A percentile compares a stretch with the other conserved stretches of the same genome.
Evolutionary conservation across 1,284 basidiomycete genomes (phyloP).

Genomic region (Pascua guehoae): DNA sequence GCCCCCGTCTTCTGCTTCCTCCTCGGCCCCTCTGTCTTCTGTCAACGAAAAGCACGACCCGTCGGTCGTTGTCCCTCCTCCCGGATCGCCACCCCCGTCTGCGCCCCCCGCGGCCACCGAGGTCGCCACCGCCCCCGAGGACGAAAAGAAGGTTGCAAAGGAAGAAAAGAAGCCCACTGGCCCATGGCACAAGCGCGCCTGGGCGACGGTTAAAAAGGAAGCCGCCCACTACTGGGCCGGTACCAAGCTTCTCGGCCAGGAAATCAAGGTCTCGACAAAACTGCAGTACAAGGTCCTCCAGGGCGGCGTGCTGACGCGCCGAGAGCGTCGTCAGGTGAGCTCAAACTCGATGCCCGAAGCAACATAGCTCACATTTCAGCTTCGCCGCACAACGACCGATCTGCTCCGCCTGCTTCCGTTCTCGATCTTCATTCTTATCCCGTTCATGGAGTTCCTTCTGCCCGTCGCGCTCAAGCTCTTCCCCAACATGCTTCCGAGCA

Average conservation of each 20-base stretch:
- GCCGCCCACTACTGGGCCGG: constrained; percentile 97
- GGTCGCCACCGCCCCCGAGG: constrained; percentile 20
- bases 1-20: constrained; percentile 12
- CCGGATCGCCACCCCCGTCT: constrained; percentile 34
- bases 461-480: constrained; percentile 96
- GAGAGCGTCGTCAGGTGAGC: constrained; percentile 85
- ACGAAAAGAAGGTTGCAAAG: constrained; percentile 50
- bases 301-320: constrained; percentile 82
- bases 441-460: constrained; percentile 97
- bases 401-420: constrained; percentile 90
- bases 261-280: constrained; percentile 83
- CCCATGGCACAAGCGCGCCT: constrained; percentile 49
- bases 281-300: constrained; percentile 89
- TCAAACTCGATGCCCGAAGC: neutral
- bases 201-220: constrained; percentile 95
- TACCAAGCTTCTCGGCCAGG: constrained; percentile 87
- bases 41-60: neutral
- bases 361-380: constrained; percentile 52
- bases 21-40: neutral
- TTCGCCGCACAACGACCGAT: constrained; percentile 90
- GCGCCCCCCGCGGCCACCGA: constrained; percentile 16
- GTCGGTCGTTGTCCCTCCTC: constrained; percentile 25
- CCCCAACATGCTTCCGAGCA: constrained; percentile 98
- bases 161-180: constrained; percentile 48
- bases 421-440: constrained; percentile 89